Conservation (phyloP, 1,284 basidiomycete species). For the Ustilago curta region DNA sequence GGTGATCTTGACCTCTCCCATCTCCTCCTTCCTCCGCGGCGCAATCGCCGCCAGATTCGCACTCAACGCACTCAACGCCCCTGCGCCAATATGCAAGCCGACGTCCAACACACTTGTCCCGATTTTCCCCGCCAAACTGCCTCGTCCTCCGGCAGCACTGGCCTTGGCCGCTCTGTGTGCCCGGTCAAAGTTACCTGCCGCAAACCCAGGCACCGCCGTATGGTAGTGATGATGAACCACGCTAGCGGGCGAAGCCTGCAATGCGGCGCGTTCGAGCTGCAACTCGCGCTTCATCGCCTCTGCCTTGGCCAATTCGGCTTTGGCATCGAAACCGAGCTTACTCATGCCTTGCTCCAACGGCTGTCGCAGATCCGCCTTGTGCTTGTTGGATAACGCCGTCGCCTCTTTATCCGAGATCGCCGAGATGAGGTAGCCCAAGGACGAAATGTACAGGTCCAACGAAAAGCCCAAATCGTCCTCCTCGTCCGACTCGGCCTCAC, state of each 20-base stretch:
- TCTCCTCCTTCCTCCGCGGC: slow-evolving; percentile 5
- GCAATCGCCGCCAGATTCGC: slow-evolving; percentile 46
- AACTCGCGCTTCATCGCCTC: slow-evolving; percentile 40
- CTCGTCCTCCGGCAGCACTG: neutral
- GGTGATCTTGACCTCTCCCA: slow-evolving; percentile 34
- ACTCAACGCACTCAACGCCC: slow-evolving; percentile 35
- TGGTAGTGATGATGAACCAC: slow-evolving; percentile 51
- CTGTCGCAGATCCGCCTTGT: slow-evolving; percentile 36
- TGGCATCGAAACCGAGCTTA: slow-evolving; percentile 45
- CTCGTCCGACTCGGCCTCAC: slow-evolving; percentile 16
- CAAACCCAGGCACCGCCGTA: slow-evolving; percentile 11
- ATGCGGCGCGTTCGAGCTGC: slow-evolving; percentile 32
- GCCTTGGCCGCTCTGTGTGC: slow-evolving; percentile 45
- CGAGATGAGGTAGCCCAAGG: slow-evolving; percentile 52
- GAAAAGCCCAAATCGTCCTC: slow-evolving; percentile 53
- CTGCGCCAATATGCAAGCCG: slow-evolving; percentile 44
- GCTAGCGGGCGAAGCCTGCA: slow-evolving; percentile 13
- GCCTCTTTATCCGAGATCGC: slow-evolving; percentile 53
- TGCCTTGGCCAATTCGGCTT: slow-evolving; percentile 33
- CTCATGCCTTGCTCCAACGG: slow-evolving; percentile 49
- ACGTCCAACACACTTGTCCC: slow-evolving; percentile 37
- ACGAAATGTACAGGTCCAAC: slow-evolving; percentile 55
- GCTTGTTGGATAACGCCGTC: slow-evolving; percentile 31
- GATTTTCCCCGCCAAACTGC: slow-evolving; percentile 41
- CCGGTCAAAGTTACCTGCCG: slow-evolving; percentile 23